Evolutionary conservation across 2,329 filamentous ascomycete genomes (phyloP), one percentile per base, ranked within the genome.

Genomic region (Stromatinia cepivora): DNA sequence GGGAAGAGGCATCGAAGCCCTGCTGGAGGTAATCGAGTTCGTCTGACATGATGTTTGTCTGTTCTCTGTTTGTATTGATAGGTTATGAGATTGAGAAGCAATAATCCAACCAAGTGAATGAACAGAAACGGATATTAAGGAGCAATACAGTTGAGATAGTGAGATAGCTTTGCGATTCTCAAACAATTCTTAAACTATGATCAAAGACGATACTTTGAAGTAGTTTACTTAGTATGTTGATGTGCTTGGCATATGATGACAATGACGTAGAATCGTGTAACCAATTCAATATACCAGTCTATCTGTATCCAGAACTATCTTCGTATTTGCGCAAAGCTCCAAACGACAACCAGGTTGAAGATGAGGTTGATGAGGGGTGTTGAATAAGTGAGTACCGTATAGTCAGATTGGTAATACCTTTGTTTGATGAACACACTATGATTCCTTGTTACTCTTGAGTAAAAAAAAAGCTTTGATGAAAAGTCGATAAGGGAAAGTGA

Each of bases 1-100:
- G 87, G 73, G 86, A 88, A 77, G 86, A 85, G 28, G 95, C 89
- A 79, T 99, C 93, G 79, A 97, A 98, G 76, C 87, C 92, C 67
- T 92, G 86, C 77, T 94, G 88, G 45, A 98, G 89, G 79, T 98
- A 99, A 74, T 93, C 91, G 42, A 69, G 53, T n/a, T 69, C 66
- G 36, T 70, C 70, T 48, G 67, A 70, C 69, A 71, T 71, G 56
- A 58, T 71, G 39, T 36, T 42, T 59, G 22, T 48, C 53, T 46
- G 2, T 61, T 48, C 28, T 42, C 57, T 46, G 31, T 36, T 46
- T 57, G 31, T 45, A 53, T 45, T n/a, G 50, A 45, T 20, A 34
- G 39, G n/a, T n/a, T 54, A 5, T 57, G 63, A 31, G 31, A n/a
- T 28, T 56, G 39, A n/a, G 42, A 48, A 48, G 28, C 8, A 56